Percentiles rank a stretch among this genome's conserved stretches.
Conservation (phyloP, 1,139 yeast species). For the Pneumocystis carinii region DNA sequence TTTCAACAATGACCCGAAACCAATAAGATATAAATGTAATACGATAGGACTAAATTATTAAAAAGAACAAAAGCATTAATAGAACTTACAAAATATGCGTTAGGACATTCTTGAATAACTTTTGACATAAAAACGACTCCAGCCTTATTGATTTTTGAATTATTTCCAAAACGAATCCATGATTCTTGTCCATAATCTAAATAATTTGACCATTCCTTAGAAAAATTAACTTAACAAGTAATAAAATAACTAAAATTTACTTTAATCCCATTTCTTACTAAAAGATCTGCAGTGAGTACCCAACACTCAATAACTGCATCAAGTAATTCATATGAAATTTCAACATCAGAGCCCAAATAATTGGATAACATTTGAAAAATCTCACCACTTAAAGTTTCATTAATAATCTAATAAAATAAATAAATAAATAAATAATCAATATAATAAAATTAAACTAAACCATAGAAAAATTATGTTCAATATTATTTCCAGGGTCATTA, state of each 20-base stretch:
- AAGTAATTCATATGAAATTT: not conserved
- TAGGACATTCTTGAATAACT: not conserved
- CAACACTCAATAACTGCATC: not conserved
- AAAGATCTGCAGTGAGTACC: not conserved
- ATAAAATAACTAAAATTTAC: not conserved
- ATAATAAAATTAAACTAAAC: not conserved
- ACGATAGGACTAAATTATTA: not conserved
- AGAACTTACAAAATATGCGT: not conserved
- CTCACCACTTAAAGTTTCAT: not conserved
- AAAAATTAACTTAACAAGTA: not conserved
- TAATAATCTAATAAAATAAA: not conserved
- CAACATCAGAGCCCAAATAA: not conserved
- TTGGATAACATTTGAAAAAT: not conserved
- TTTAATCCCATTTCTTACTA: not conserved
- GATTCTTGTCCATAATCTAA: conserved; percentile 2
- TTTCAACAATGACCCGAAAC: not conserved
- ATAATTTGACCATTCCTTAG: conserved; percentile 1
- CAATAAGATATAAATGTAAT: not conserved
- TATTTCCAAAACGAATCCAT: conserved; percentile 1
- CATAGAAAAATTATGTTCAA: not conserved
- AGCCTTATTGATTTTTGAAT: not conserved
- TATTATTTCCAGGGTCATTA: not conserved
- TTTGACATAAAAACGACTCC: not conserved
- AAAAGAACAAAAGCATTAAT: not conserved
- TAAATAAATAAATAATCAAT: not conserved